These are phyloP conservation scores for Colletotrichum noveboracense DNA, from an alignment of 2,329 filamentous ascomycete species.

Conservation along the genomic window DNA sequence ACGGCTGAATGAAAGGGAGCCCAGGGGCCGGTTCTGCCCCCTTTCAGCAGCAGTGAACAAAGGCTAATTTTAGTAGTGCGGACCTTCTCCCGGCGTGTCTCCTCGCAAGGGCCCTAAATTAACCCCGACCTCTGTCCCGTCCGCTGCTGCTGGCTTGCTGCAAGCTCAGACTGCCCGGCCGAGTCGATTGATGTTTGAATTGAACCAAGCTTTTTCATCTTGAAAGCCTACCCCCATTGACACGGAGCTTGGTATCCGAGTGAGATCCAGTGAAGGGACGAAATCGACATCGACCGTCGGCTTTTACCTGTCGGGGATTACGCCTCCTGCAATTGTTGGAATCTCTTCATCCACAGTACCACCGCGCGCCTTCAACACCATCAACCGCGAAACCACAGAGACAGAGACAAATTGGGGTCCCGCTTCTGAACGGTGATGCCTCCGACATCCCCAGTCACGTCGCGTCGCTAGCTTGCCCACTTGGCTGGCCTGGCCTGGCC, in stretches of 20 bases:
- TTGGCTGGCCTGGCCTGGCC: background rate
- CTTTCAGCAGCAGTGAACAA: background rate
- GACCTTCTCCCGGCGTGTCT: background rate
- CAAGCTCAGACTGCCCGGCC: background rate
- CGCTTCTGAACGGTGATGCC: background rate
- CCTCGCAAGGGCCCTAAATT: background rate
- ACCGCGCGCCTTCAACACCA: background rate
- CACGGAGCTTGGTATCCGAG: background rate
- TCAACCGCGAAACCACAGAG: background rate
- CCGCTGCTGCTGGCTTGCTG: background rate
- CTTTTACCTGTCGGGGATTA: background rate
- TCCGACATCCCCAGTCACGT: background rate
- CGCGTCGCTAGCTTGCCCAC: background rate
- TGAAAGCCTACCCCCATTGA: background rate
- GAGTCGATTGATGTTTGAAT: background rate
- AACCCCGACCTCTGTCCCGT: background rate
- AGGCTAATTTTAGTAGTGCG: conserved; percentile 11
- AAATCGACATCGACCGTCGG: background rate
- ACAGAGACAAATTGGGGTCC: background rate
- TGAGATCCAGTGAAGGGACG: background rate
- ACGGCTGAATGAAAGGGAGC: background rate
- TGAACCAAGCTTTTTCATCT: conserved; percentile 9
- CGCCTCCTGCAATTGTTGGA: background rate
- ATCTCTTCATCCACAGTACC: background rate
- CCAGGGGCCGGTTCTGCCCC: background rate